phyloP scores from a whole-genome alignment of 495 filamentous ascomycete species.

The Aspergillus ostianus region DNA sequence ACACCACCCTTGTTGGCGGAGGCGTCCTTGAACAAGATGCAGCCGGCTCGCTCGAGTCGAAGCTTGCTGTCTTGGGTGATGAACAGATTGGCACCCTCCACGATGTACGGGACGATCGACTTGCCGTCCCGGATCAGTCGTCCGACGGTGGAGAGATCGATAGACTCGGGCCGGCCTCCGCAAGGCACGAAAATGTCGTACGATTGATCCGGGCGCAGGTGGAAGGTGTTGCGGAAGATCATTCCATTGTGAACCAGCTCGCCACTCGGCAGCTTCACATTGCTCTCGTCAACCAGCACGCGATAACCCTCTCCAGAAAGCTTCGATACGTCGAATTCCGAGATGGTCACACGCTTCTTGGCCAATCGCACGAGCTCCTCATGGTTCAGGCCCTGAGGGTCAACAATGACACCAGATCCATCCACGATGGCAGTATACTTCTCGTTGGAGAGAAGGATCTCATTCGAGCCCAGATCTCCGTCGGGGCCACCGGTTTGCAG shows the following conservation, averaged over 20 bases:
- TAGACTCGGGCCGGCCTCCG: conserved; percentile 94
- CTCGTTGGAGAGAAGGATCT: conserved; percentile 93
- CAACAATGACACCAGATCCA: conserved; percentile 90
- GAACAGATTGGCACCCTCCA: conserved; percentile 97
- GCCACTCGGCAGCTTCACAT: conserved; percentile 79
- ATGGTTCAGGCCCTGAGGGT: conserved; percentile 84
- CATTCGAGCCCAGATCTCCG: conserved; percentile 95
- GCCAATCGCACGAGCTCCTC: conserved; percentile 82
- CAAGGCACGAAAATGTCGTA: conserved; percentile 95
- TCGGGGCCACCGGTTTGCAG: conserved; percentile 98
- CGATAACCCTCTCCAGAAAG: conserved; percentile 86
- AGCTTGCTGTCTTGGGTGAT: conserved; percentile 98
- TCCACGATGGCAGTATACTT: conserved; percentile 93
- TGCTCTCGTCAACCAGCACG: conserved; percentile 87
- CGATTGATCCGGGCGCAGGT: conserved; percentile 70
- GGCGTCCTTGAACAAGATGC: conserved; percentile 94
- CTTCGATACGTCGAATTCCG: conserved; percentile 79
- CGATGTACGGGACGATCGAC: conserved; percentile 83
- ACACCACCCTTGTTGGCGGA: conserved; percentile 99
- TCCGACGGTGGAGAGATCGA: conserved; percentile 82
- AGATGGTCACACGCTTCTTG: conserved; percentile 85
- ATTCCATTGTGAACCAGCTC: conserved; percentile 89
- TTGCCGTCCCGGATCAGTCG: conserved; percentile 85
- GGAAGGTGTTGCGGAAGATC: conserved; percentile 94
- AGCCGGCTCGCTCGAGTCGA: conserved; percentile 87